Base-by-base conservation (phyloP, 345 rosid genomes). In the Gossypioides kirkii region DNA sequence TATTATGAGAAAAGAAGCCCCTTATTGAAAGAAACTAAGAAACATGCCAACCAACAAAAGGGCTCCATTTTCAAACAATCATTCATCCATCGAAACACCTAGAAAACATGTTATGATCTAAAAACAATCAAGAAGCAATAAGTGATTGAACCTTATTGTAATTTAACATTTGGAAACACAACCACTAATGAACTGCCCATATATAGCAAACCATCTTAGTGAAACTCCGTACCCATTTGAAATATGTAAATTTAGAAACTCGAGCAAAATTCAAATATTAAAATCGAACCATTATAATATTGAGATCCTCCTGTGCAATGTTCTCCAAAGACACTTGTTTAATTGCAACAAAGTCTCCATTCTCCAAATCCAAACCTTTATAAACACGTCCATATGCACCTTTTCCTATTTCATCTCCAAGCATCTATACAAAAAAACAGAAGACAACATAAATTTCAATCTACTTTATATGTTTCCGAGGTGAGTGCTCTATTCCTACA, bases 381-480 rank as follows among this genome's bases (percentile, higher is more conserved):
- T 91, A 96, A 60, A 95, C 99, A 75, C 99, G 88, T 76, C 94
- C 98, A 80, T 93, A 93, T 41, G 99, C 99, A 77, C 99, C 99
- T 90, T 93, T 95, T 25, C 99, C 99, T 60, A 96, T 96, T 82
- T 96, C 99, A 85, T 96, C 99, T 55, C 99, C 99, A 73, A 96
- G 93, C 94, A 96, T 91, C 99, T 96, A 67, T 13, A 41, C 9
- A 22, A 72, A 49, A 76, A 58, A 10, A 54, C 42, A 20, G 64
- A 17, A 58, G 6, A 55, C 47, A 66, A 61, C 41, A 43, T 64
- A 67, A 46, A 46, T 46, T 67, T 8, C 70, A 66, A 23, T 26
- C 12, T 66, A 46, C 8, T 8, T 45, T 12, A 20, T 26, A 45
- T 12, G 3, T 65, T 62, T 60, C 53, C 23, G 18, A n/a, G 50